Conservation (phyloP, 768 basidiomycete genomes). For the Kwoniella dendrophila region DNA sequence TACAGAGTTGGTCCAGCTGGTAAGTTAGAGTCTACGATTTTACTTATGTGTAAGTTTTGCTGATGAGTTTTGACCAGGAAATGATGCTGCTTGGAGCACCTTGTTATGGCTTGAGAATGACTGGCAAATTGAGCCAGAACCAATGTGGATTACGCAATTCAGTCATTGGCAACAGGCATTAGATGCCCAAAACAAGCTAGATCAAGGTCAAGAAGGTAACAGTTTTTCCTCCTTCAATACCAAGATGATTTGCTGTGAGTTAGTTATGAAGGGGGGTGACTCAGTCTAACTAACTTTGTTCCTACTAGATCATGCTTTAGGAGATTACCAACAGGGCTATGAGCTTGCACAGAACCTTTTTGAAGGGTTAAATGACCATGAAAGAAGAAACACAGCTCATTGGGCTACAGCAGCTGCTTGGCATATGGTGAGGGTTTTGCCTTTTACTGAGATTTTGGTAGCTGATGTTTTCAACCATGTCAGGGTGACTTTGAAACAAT, state of each 20-base stretch:
- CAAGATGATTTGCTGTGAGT: constrained; percentile 50
- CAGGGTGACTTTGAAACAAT: constrained; percentile 53
- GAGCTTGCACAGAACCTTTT: constrained; percentile 42
- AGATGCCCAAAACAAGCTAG: constrained; percentile 34
- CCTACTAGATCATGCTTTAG: constrained; percentile 47
- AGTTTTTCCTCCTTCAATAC: constrained; percentile 46
- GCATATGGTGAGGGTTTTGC: constrained; percentile 45
- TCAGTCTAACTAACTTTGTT: neutral
- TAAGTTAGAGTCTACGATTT: neutral
- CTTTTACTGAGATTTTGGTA: neutral
- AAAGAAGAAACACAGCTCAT: constrained; percentile 48
- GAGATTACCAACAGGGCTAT: constrained; percentile 45
- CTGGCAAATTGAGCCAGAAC: constrained; percentile 37
- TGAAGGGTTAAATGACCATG: constrained; percentile 43
- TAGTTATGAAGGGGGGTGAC: too few species aligned
- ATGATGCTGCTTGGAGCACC: constrained; percentile 49
- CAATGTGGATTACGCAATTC: constrained; percentile 48
- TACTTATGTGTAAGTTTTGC: neutral
- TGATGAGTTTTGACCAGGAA: constrained; percentile 13
- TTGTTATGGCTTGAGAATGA: constrained; percentile 43
- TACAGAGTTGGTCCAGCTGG: constrained; percentile 25
- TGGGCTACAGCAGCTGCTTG: constrained; percentile 52
- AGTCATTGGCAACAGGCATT: constrained; percentile 44
- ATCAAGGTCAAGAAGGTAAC: constrained; percentile 21
- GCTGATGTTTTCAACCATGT: neutral